Base-by-base conservation (phyloP, 352 stramenopile species). In the Blastocystis sp. region DNA sequence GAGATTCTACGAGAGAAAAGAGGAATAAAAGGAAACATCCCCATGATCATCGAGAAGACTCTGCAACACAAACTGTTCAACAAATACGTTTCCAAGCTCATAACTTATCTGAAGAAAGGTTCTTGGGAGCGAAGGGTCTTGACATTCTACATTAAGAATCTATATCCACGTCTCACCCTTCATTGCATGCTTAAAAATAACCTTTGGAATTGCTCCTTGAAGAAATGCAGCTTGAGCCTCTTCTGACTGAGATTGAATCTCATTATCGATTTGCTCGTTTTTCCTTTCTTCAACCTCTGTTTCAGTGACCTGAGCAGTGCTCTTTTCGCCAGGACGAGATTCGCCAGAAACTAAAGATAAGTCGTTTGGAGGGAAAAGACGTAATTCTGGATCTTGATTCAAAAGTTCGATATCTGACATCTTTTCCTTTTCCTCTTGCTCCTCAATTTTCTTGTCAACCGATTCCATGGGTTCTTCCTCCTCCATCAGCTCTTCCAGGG, bases 131-230 rank as follows among this genome's bases (percentile, higher is more conserved):
- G n/a, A 18, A 9, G n/a, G 15, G 29, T 84, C 73, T 3, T 66
- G n/a, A 43, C 43, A 50, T 18, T 56, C 73, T 84, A 64, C 13
- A 5, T 84, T 26, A 84, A 3, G 18, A n/a, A 45, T 18, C 20
- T n/a, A 18, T 13, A 66, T 11, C 7, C 8, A 53, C 20, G 11
- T 13, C 4, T 2, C 3, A 88, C 77, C 66, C 13, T 79, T 41
- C 11, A 77, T 45, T 13, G 77, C 66, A 20, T 88, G 77, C 15
- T 79, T 15, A 43, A 54, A 88, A 15, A 88, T 29, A 6, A 88
- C 56, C 29, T 88, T 88, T 0, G 77, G 77, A 77, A 88, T 88
- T 20, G 77, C 55, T 1, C 77, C 77, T 13, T 69, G 62, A 8
- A 88, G 45, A 45, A 88, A 88, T 13, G 26, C 55, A 2, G 45